These are phyloP conservation scores for Vanrija sp. DNA, from an alignment of 1,284 basidiomycete species.

Conservation along the genomic window DNA sequence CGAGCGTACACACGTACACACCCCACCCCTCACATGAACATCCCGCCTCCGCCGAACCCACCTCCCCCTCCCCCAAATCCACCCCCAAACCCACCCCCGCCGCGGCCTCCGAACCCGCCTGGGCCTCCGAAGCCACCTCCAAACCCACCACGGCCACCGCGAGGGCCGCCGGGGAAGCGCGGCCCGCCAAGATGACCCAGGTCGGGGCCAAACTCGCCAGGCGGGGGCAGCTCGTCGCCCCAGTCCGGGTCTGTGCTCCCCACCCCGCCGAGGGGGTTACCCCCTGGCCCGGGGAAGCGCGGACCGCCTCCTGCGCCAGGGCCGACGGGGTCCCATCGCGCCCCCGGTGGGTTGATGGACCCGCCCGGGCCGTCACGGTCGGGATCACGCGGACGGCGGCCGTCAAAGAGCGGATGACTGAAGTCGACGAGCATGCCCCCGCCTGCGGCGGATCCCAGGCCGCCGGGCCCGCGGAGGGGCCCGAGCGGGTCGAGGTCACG, in stretches of 20 bases:
- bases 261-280: conserved; percentile 38
- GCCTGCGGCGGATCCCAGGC: conserved; percentile 30
- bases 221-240: conserved; percentile 47
- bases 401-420: conserved; percentile 54
- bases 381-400: conserved; percentile 19
- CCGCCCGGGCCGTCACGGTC: conserved; percentile 36
- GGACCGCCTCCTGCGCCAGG: conserved; percentile 31
- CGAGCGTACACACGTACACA: too few relatives aligned
- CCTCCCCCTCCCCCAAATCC: conserved; percentile 6
- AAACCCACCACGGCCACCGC: conserved; percentile 14
- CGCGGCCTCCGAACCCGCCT: conserved; percentile 18
- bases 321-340: conserved; percentile 55
- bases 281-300: conserved; percentile 23
- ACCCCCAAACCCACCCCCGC: conserved; percentile 1
- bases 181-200: conserved; percentile 24
- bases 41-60: conserved; percentile 15
- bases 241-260: conserved; percentile 42
- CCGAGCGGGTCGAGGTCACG: conserved; percentile 54
- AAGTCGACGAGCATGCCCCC: conserved; percentile 56
- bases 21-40: conserved; percentile 24
- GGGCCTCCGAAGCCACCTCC: conserved; percentile 17
- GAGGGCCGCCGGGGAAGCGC: conserved; percentile 15
- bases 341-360: conserved; percentile 49
- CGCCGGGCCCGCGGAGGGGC: conserved; percentile 28
- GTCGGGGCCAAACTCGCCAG: conserved; percentile 46